Conservation (phyloP, 1,284 basidiomycete species). For the Cutaneotrichosporon arboriforme region DNA sequence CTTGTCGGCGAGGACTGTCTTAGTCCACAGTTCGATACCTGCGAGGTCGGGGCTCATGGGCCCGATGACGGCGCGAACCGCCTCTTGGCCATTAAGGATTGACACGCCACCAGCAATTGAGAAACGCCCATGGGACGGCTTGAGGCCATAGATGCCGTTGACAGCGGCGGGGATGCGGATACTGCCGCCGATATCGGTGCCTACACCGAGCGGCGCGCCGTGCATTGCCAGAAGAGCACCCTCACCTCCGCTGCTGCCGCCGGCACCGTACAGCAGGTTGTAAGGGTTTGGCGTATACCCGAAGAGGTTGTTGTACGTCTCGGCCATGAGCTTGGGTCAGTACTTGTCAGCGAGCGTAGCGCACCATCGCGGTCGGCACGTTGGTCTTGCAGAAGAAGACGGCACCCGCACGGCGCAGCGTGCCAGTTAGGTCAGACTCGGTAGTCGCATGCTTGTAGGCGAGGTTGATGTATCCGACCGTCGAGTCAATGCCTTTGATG, state of each 20-base stretch:
- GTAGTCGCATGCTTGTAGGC: constrained; percentile 9
- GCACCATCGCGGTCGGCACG: constrained; percentile 13
- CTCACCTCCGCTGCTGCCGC: constrained; percentile 48
- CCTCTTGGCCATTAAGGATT: constrained; percentile 61
- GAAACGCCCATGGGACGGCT: constrained; percentile 14
- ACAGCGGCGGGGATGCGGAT: constrained; percentile 42
- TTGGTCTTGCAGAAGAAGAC: constrained; percentile 29
- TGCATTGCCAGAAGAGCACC: constrained; percentile 45
- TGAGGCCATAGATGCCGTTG: constrained; percentile 16
- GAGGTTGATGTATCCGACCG: constrained; percentile 1
- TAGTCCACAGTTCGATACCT: constrained; percentile 53
- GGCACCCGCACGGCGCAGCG: constrained; percentile 20
- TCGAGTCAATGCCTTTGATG: constrained; percentile 2
- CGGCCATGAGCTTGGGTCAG: constrained; percentile 24
- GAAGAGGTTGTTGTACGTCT: constrained; percentile 24
- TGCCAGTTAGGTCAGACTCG: constrained; percentile 14
- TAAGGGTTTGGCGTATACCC: constrained; percentile 43
- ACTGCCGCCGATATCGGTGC: constrained; percentile 54
- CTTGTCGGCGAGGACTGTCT: constrained; percentile 38
- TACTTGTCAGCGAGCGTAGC: background rate
- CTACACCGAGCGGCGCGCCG: constrained; percentile 44
- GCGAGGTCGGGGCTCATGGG: constrained; percentile 58
- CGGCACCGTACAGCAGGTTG: constrained; percentile 38
- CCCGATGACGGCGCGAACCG: constrained; percentile 61
- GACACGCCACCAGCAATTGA: constrained; percentile 52